These are phyloP conservation scores for Coprinopsis strossmayeri DNA, from an alignment of 768 basidiomycete species.

Conservation along the genomic window DNA sequence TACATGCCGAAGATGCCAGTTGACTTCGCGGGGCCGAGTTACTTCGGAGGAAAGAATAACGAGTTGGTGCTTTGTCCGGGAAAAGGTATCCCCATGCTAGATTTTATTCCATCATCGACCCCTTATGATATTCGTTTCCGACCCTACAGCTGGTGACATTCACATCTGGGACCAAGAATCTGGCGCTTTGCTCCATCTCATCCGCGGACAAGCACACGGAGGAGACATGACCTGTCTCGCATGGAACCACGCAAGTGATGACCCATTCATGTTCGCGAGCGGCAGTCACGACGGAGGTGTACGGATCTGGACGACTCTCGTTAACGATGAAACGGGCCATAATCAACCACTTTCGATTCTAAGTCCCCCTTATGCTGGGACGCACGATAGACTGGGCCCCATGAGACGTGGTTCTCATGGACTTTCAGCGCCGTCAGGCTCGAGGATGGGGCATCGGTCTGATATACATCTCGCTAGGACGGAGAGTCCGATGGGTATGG, in stretches of 20 bases:
- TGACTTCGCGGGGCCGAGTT: constrained; percentile 76
- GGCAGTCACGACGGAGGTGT: constrained; percentile 75
- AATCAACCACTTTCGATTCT: not conserved
- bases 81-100: constrained; percentile 41
- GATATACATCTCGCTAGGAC: too few species aligned
- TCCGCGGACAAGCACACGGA: constrained; percentile 54
- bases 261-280: constrained; percentile 70
- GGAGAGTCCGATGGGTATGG: too few species aligned
- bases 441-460: too few species aligned
- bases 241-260: constrained; percentile 64
- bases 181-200: constrained; percentile 61
- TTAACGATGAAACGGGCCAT: constrained; percentile 24
- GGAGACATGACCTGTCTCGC: constrained; percentile 77
- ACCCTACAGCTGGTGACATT: constrained; percentile 77
- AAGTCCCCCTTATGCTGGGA: not conserved
- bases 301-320: constrained; percentile 75
- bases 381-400: too few species aligned
- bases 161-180: constrained; percentile 86
- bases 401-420: too few species aligned
- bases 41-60: constrained; percentile 76
- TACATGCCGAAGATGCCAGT: constrained; percentile 64
- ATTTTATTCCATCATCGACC: not conserved
- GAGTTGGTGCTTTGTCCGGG: constrained; percentile 74
- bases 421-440: too few species aligned
- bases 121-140: not conserved